Percentiles rank a stretch among this genome's conserved stretches.
Evolutionary conservation across 176 grass and related monocot genomes (phyloP).

Genomic region (Typha latifolia): DNA sequence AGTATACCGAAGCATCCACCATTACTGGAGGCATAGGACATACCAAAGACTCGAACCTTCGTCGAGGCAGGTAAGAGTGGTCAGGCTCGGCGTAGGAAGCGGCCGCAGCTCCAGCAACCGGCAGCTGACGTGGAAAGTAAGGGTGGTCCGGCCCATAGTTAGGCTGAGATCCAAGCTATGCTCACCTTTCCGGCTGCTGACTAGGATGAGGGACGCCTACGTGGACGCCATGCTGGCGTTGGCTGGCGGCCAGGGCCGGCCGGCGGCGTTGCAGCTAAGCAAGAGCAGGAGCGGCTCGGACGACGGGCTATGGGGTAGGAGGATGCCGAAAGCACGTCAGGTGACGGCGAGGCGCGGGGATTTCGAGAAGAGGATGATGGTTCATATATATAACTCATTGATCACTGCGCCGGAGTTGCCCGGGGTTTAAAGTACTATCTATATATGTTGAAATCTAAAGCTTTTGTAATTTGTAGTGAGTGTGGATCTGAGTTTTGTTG

Average conservation of each 20-base stretch:
- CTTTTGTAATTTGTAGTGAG: no score
- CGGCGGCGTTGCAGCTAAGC: neutral
- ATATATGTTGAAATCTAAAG: neutral
- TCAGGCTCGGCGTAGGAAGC: conserved; percentile 15
- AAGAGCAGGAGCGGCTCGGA: conserved; percentile 1
- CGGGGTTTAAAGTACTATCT: conserved; percentile 2
- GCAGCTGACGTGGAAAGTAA: neutral
- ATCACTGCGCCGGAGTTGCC: conserved; percentile 27
- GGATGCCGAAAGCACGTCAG: conserved; percentile 13
- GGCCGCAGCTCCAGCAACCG: no score
- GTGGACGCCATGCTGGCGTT: conserved; percentile 16
- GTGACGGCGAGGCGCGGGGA: neutral
- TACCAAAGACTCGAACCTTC: conserved; percentile 4
- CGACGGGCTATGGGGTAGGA: conserved; percentile 2
- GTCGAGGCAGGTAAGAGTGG: neutral
- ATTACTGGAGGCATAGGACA: conserved; percentile 8
- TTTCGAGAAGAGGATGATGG: conserved; percentile 23
- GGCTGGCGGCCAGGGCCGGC: neutral
- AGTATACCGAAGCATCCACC: conserved; percentile 7
- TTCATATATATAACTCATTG: conserved; percentile 28
- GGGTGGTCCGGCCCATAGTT: neutral
- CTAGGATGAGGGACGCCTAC: conserved; percentile 19
- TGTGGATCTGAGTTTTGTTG: no score
- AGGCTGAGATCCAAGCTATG: neutral
- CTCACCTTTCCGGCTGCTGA: conserved; percentile 16